Percentiles rank a stretch among this genome's conserved stretches.
phyloP scores from a whole-genome alignment of 225 moss, liverwort and hornwort species.

The Bryoerythrophyllum caledonicum region DNA sequence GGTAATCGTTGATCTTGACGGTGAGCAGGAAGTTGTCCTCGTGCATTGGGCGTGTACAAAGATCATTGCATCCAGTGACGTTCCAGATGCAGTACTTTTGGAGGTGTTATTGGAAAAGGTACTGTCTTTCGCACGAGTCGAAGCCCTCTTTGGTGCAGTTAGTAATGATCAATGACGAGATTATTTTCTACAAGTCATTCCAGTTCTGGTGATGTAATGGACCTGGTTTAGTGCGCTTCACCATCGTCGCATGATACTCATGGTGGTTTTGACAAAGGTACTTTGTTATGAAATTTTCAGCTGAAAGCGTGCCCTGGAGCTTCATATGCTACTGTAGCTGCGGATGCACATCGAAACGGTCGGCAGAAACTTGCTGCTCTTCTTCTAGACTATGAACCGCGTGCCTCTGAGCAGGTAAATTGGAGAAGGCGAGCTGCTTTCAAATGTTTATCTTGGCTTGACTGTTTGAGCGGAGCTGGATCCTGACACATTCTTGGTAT shows the following conservation, averaged over 20 bases:
- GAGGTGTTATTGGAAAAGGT: conserved; percentile 90
- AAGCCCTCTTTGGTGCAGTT: not conserved
- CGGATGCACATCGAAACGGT: conserved; percentile 89
- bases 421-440: not conserved
- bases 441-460: not conserved
- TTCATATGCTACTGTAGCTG: conserved; percentile 95
- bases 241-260: not conserved
- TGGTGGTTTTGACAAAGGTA: conserved; percentile 1
- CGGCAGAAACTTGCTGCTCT: conserved; percentile 96
- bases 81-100: conserved; percentile 74
- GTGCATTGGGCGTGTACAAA: conserved; percentile 97
- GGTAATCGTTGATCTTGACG: conserved; percentile 18
- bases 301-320: conserved; percentile 76
- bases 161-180: not conserved
- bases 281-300: conserved; percentile 40
- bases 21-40: conserved; percentile 86
- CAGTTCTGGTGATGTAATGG: not conserved
- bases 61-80: conserved; percentile 79
- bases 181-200: not conserved
- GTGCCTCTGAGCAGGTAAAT: conserved; percentile 90
- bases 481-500: conserved; percentile 15
- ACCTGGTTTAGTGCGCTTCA: not conserved
- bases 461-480: not conserved
- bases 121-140: not conserved
- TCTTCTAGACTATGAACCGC: conserved; percentile 94